These are phyloP conservation scores for Yarrowia sp. DNA, from an alignment of 805 yeast genomes.

Conservation along the genomic window DNA sequence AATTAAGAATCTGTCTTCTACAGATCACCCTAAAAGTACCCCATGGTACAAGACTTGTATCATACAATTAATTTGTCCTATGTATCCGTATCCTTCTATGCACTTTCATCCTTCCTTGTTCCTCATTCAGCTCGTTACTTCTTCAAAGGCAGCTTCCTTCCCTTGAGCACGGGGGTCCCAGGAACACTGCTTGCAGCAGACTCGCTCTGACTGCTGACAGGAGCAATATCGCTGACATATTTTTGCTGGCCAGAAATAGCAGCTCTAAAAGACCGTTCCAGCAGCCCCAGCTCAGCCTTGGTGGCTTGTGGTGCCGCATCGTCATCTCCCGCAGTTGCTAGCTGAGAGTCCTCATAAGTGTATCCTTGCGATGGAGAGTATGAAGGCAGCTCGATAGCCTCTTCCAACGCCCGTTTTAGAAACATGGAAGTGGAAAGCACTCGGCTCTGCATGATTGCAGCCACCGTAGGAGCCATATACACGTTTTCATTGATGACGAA, in stretches of 20 bases:
- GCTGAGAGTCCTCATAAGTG: conserved; percentile 38
- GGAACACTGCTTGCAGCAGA: conserved; percentile 14
- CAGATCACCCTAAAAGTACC: too few relatives aligned
- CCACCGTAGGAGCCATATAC: conserved; percentile 80
- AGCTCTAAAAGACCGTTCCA: conserved; percentile 5
- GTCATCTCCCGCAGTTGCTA: background rate
- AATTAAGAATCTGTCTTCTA: too few relatives aligned
- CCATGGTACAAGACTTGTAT: too few relatives aligned
- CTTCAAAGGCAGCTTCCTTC: conserved; percentile 6
- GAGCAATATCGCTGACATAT: conserved; percentile 5
- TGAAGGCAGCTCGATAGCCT: conserved; percentile 48
- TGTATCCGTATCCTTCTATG: too few relatives aligned
- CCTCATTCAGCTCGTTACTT: too few relatives aligned
- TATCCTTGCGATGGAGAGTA: conserved; percentile 64
- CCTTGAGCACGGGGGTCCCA: background rate
- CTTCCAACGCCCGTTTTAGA: conserved; percentile 47
- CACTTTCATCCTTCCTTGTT: too few relatives aligned
- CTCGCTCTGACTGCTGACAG: background rate
- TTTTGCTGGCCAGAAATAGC: conserved; percentile 19
- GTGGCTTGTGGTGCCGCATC: background rate
- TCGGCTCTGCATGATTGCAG: conserved; percentile 69
- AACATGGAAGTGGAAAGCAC: conserved; percentile 49
- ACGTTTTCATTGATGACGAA: conserved; percentile 89
- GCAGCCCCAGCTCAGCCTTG: background rate
- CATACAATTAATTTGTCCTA: too few relatives aligned